Base-by-base conservation (phyloP, 1,139 yeast genomes). In the Candida sp. region DNA sequence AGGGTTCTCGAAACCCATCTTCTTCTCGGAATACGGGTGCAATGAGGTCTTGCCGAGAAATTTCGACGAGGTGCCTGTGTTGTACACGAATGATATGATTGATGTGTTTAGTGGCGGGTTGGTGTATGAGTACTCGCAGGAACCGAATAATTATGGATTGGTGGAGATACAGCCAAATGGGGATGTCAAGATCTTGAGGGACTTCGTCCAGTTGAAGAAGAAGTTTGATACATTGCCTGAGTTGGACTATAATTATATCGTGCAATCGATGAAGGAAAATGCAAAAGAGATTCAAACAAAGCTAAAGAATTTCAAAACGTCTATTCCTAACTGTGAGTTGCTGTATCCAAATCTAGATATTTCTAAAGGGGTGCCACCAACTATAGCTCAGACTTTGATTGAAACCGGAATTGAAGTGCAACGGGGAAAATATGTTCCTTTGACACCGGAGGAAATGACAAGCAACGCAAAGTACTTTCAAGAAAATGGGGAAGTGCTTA, bases 1-100 rank as follows among this genome's bases (percentile, higher is more conserved):
- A 37, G 79, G 80, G 44, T 90, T 83, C 62, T 70, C 90, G 1
- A 81, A 84, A 56, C 99, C 99, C 2, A 78, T 94, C 1, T 87
- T 94, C 68, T 83, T 94, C 54, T 90, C 98, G 3, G 99, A 94
- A 75, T 94, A 84, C 48, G 99, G 99, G 4, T 94, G 99, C 71
- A 94, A 94, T 67, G 87, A 84, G 55, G 88, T 90, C 2, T 64
- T 75, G 12, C 98, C 98, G 6, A 82, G 99, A 59, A 65, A 73
- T 22, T 94, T 94, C 68, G 89, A 86, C 42, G 99, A 94, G 67
- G 85, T 93, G 32, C 77, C 73, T 17, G 72, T 93, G 31, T 70
- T 94, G 53, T 88, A 87, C 68, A 86, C 96, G 1, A 67, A 70
- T 25, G 83, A 87, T 55, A 91, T 94, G 98, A 74, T 86, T 35